A percentile compares a stretch with the other conserved stretches of the same genome.
Conservation (phyloP, 2,329 filamentous ascomycete genomes). For the Aureobasidium sp. region DNA sequence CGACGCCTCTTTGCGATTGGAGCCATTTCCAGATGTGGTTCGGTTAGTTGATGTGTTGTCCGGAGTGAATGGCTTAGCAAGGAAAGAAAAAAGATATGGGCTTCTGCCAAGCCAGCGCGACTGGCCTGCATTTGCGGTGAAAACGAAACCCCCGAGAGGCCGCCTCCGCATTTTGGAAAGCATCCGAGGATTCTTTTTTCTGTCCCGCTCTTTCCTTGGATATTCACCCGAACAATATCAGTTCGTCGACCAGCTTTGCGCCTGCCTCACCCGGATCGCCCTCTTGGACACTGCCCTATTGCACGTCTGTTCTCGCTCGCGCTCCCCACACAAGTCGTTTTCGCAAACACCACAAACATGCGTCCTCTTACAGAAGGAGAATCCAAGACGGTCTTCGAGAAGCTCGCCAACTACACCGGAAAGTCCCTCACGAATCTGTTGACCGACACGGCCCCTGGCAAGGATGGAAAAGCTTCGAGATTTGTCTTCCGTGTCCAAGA, state of each 20-base stretch:
- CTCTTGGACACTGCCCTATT: too few relatives aligned
- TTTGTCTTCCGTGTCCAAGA: slow-evolving; percentile 80
- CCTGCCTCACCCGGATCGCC: background rate
- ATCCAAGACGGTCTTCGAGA: slow-evolving; percentile 75
- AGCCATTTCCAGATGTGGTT: slow-evolving; percentile 31
- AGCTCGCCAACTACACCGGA: slow-evolving; percentile 90
- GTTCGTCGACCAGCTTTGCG: background rate
- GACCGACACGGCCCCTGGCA: slow-evolving; percentile 36
- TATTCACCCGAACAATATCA: background rate
- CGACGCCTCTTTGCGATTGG: slow-evolving; percentile 42
- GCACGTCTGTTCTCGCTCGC: background rate
- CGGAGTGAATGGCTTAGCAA: background rate
- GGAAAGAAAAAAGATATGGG: background rate
- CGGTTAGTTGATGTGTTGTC: background rate
- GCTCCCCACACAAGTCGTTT: background rate
- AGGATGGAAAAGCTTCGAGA: slow-evolving; percentile 46
- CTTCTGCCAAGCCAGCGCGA: background rate
- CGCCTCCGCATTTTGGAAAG: background rate
- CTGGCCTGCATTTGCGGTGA: background rate
- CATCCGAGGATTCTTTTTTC: slow-evolving; percentile 6
- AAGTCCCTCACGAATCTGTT: slow-evolving; percentile 72
- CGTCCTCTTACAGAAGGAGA: slow-evolving; percentile 72
- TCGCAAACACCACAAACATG: slow-evolving; percentile 46
- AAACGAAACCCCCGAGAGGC: slow-evolving; percentile 3
- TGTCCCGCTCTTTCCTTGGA: background rate